Conservation (phyloP, 1,139 yeast species). For the Nakaseomyces kungkrabaensis region DNA sequence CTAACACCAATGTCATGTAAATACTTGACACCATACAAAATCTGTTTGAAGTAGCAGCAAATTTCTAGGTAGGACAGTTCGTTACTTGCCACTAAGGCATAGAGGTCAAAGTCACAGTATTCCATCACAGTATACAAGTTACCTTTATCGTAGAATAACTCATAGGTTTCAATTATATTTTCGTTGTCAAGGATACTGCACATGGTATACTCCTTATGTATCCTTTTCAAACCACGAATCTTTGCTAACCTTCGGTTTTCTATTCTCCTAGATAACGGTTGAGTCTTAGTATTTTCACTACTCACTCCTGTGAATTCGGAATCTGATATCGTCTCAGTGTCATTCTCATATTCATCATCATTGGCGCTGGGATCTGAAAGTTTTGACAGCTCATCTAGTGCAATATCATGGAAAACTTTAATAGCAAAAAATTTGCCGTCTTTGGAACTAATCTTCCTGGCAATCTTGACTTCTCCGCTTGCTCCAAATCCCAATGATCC, state of each 20-base stretch:
- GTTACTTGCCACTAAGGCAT: constrained; percentile 92
- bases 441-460: constrained; percentile 48
- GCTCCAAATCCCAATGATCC: constrained; percentile 50
- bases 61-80: constrained; percentile 71
- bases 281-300: no score
- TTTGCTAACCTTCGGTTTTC: background rate
- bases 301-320: background rate
- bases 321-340: background rate
- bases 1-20: constrained; percentile 80
- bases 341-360: background rate
- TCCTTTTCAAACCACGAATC: constrained; percentile 51
- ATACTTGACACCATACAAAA: constrained; percentile 68
- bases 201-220: constrained; percentile 89
- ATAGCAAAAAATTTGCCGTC: constrained; percentile 71
- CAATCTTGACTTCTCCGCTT: constrained; percentile 82
- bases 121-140: constrained; percentile 90
- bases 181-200: constrained; percentile 92
- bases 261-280: background rate
- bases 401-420: background rate
- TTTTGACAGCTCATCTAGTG: background rate
- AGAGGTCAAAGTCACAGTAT: constrained; percentile 85
- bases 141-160: constrained; percentile 48
- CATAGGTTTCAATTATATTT: constrained; percentile 82
- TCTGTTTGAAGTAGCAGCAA: constrained; percentile 78
- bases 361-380: background rate